Conservation (phyloP, 208 protist genomes). For the Trypanosoma vivax region DNA sequence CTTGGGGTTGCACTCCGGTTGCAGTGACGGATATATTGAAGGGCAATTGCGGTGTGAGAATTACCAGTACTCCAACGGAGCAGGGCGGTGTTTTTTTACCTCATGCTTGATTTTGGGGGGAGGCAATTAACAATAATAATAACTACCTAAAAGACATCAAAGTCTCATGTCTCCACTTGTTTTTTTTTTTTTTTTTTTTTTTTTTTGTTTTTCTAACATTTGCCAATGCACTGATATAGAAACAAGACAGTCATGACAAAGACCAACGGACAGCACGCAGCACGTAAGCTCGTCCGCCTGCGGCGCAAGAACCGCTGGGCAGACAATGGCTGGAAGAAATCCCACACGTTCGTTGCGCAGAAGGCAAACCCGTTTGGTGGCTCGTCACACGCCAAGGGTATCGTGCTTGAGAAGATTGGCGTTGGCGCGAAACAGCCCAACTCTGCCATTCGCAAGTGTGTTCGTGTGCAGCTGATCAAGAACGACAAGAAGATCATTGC, state of each 20-base stretch:
- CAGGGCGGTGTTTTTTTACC: no score
- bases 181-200: conserved; percentile 4
- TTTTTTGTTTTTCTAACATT: conserved; percentile 9
- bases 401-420: conserved; percentile 99
- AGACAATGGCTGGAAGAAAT: conserved; percentile 98
- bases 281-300: conserved; percentile 94
- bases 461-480: conserved; percentile 99
- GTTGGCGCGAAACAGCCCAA: conserved; percentile 99
- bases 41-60: no score
- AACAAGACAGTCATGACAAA: conserved; percentile 82
- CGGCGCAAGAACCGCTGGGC: conserved; percentile 95
- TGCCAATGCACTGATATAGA: not conserved
- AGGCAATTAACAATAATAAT: no score
- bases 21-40: no score
- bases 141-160: no score
- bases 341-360: conserved; percentile 91
- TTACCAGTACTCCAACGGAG: no score
- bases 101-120: no score
- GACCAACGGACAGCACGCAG: conserved; percentile 95
- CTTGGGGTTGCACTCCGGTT: no score
- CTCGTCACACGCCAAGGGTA: conserved; percentile 98
- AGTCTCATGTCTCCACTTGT: not conserved
- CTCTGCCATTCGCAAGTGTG: conserved; percentile 99
- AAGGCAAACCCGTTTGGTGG: conserved; percentile 98
- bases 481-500: conserved; percentile 99